Percentiles rank a stretch among this genome's conserved stretches.
phyloP scores from a whole-genome alignment of 31 red algal genomes.

The Porphyra umbilicalis region DNA sequence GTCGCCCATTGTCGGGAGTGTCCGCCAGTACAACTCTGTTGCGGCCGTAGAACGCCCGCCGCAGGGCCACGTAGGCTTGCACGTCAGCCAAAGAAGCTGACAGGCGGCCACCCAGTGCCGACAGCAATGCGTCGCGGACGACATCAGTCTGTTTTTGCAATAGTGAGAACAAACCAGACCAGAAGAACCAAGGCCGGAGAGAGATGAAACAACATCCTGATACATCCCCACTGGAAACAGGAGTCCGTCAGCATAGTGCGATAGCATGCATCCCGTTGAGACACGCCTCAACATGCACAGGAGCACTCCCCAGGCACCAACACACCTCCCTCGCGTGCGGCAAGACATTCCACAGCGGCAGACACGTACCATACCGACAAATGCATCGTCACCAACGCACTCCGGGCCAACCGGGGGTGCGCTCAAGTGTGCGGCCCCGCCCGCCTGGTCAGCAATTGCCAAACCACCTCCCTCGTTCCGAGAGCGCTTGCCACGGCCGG shows the following conservation, averaged over 20 bases:
- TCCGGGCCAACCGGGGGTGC: too few relatives aligned
- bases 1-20: not conserved
- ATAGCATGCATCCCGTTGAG: too few relatives aligned
- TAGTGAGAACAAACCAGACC: not conserved
- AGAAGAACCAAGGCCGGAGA: not conserved
- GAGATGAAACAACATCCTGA: not conserved
- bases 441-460: too few relatives aligned
- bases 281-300: too few relatives aligned
- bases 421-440: too few relatives aligned
- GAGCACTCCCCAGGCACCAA: not conserved
- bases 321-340: not conserved
- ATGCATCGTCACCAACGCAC: too few relatives aligned
- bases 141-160: not conserved
- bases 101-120: not conserved
- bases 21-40: not conserved
- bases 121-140: not conserved
- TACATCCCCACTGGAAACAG: not conserved
- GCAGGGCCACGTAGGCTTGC: not conserved
- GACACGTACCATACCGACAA: too few relatives aligned
- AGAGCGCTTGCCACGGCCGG: not conserved
- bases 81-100: not conserved
- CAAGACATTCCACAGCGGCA: too few relatives aligned
- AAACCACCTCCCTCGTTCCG: not conserved
- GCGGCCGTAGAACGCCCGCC: not conserved
- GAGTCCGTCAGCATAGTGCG: not conserved